A percentile compares a stretch with the other conserved stretches of the same genome.
phyloP scores from a whole-genome alignment of 2,329 filamentous ascomycete species.

The Verticillium tricorpus region DNA sequence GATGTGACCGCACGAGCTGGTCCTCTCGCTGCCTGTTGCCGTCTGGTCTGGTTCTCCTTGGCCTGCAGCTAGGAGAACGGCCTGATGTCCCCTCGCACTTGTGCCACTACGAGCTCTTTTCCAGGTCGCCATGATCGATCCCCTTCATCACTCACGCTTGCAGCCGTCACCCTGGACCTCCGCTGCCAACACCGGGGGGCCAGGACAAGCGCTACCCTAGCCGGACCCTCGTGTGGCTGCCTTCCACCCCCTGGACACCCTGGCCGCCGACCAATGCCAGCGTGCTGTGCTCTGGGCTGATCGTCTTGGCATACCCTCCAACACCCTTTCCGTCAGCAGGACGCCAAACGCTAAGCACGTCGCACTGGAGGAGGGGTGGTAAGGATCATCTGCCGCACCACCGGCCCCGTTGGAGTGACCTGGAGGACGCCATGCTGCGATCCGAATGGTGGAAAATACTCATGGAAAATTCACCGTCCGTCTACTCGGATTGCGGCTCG shows the following conservation, averaged over 20 bases:
- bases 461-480: slow-evolving; percentile 13
- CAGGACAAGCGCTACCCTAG: background rate
- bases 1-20: too few species aligned
- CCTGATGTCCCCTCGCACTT: background rate
- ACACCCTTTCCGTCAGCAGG: background rate
- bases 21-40: background rate
- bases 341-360: background rate
- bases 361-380: background rate
- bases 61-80: background rate
- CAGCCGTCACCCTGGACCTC: background rate
- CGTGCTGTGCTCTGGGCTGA: background rate
- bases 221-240: background rate
- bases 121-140: background rate
- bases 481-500: slow-evolving; percentile 13
- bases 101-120: background rate
- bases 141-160: background rate
- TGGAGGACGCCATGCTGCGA: background rate
- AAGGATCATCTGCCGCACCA: background rate
- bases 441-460: slow-evolving; percentile 15
- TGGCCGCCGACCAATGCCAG: background rate
- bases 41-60: background rate
- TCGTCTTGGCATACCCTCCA: background rate
- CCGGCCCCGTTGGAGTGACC: background rate
- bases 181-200: background rate
- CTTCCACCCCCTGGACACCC: background rate